A percentile compares a stretch with the other conserved stretches of the same genome.
phyloP scores from a whole-genome alignment of 495 filamentous ascomycete species.

The Daldinia vernicosa region DNA sequence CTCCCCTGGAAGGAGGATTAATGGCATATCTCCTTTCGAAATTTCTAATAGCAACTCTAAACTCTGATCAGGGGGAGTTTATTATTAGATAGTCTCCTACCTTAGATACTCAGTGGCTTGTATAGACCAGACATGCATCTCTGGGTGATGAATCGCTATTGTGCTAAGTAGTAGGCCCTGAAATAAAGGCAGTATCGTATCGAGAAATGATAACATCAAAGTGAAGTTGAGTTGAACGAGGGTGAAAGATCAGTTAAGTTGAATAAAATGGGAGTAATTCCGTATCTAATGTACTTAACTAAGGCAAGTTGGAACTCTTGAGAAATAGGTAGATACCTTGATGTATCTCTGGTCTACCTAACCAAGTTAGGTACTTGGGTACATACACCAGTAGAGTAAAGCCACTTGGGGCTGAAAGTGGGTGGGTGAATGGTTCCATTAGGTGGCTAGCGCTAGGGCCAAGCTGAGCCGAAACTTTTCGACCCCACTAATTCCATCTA shows the following conservation, averaged over 20 bases:
- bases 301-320: neutral
- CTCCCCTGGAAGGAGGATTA: conserved; percentile 2
- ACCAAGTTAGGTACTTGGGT: neutral
- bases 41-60: neutral
- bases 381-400: neutral
- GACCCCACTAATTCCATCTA: neutral
- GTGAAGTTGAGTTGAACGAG: neutral
- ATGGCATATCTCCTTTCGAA: conserved; percentile 13
- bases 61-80: conserved; percentile 5
- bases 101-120: conserved; percentile 17
- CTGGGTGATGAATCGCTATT: neutral
- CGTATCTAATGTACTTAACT: neutral
- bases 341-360: neutral
- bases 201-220: neutral
- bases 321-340: neutral
- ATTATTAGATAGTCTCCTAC: neutral
- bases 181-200: neutral
- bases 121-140: conserved; percentile 26
- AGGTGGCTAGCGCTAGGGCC: neutral
- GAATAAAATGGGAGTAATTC: neutral
- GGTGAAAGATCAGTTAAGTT: neutral
- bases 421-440: too few relatives aligned
- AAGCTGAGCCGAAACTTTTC: neutral
- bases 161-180: neutral
- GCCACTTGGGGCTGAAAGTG: neutral